phyloP scores from a whole-genome alignment of 192 early-diverging fungal genomes.

The Haplosporangium gracile region DNA sequence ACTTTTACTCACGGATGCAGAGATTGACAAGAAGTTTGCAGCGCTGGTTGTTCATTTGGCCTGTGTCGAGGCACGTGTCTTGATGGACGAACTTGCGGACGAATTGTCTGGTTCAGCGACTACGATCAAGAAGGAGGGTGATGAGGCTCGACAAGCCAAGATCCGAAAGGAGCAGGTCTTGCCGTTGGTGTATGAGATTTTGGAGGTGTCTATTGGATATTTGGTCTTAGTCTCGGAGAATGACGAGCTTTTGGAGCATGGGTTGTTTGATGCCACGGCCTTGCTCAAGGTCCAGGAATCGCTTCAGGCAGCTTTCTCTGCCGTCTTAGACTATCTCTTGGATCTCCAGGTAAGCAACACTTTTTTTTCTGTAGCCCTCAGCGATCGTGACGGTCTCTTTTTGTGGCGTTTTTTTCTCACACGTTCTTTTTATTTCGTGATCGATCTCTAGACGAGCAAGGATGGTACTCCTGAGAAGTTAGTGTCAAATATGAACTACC shows the following conservation, averaged over 20 bases:
- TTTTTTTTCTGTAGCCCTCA: background rate
- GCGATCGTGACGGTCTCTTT: background rate
- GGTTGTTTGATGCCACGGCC: constrained; percentile 38
- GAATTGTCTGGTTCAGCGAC: background rate
- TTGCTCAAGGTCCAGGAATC: constrained; percentile 47
- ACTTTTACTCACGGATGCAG: constrained; percentile 27
- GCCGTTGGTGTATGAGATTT: constrained; percentile 35
- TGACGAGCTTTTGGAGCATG: constrained; percentile 18
- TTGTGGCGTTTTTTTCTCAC: background rate
- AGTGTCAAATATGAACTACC: constrained; percentile 22
- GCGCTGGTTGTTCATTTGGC: constrained; percentile 41
- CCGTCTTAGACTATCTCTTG: constrained; percentile 47
- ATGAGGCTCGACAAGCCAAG: constrained; percentile 7
- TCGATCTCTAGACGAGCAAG: background rate
- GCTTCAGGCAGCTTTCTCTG: constrained; percentile 24
- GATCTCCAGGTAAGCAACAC: constrained; percentile 37
- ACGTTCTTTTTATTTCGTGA: background rate
- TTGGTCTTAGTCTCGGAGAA: constrained; percentile 30
- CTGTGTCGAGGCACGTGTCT: constrained; percentile 33
- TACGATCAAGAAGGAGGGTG: background rate
- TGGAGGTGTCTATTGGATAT: constrained; percentile 44
- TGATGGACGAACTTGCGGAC: constrained; percentile 44
- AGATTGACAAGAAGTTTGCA: constrained; percentile 44
- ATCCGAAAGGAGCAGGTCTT: constrained; percentile 37
- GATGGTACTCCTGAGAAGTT: constrained; percentile 14